Evolutionary conservation across 345 rosid species (phyloP).

Genomic region (Streptanthus diversifolius): DNA sequence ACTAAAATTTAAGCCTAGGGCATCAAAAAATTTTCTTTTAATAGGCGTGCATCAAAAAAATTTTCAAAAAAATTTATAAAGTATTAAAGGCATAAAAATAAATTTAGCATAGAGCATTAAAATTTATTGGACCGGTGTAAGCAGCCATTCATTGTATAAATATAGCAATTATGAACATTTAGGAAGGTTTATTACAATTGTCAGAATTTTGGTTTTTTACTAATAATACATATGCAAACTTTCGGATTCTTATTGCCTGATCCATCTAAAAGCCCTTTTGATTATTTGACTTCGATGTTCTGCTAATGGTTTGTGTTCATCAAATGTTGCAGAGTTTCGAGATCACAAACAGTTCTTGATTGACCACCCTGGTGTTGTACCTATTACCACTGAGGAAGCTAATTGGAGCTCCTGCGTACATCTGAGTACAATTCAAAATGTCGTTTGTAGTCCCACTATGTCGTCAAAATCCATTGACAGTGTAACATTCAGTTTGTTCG

Average conservation of each 20-base stretch:
- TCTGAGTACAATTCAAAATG: no score
- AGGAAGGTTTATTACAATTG: neutral
- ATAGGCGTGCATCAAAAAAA: no score
- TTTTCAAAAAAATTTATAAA: no score
- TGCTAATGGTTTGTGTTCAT: constrained; percentile 20
- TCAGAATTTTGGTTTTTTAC: neutral
- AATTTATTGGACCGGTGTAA: no score
- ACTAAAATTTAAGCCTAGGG: no score
- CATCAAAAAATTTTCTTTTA: no score
- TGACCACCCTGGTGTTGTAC: constrained; percentile 88
- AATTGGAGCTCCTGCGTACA: no score
- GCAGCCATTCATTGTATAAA: neutral
- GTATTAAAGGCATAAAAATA: no score
- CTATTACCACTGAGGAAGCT: neutral
- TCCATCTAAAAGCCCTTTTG: neutral
- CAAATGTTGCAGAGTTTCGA: constrained; percentile 66
- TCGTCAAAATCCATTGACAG: neutral
- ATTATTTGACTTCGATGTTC: neutral
- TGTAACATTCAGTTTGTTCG: neutral
- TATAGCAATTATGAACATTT: neutral
- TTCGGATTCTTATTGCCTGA: neutral
- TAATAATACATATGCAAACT: neutral
- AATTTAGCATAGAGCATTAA: no score
- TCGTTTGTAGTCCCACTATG: neutral
- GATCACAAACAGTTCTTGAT: constrained; percentile 84